Base-by-base conservation (phyloP, 352 stramenopile species). In the Globisporangium emineosum region DNA sequence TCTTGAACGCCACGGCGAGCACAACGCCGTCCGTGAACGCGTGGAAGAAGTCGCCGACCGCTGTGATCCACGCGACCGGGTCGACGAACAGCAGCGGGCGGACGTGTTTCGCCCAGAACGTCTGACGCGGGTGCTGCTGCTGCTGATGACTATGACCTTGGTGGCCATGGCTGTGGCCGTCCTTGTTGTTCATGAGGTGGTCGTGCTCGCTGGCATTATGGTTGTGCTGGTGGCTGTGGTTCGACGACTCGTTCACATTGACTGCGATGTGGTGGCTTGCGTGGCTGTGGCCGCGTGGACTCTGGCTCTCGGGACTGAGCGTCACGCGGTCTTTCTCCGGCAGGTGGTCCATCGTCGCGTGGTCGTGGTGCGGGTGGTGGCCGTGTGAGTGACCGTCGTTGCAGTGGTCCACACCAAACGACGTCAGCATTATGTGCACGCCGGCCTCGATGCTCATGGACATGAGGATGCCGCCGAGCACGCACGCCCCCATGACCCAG, bases 371-470 rank as follows among this genome's bases (percentile, higher is more conserved):
- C 10, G 23, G 15, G 45, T 65, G 23, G 33, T 59, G 56, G 57
- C 65, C 30, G 17, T 47, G 29, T 5, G 29, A 15, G 17, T 52
- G 45, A 5, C 8, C 23, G 17, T 32, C 27, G n/a, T 62, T n/a
- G 0, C 5, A 15, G 35, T 67, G 62, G 17, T 65, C 56, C n/a
- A 19, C 62, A 2, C 68, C 64, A 29, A 77, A 72, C 8, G 61
- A 42, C 19, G 37, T 32, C 15, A 77, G 43, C 12, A 74, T 23
- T 29, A 74, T 58, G 49, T 77, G 70, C 0, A 74, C 51, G 2
- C 67, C 55, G 12, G 70, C 64, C 33, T 77, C 70, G 8, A 73
- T 51, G 0, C 47, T 55, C 61, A 77, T 77, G 0, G 70, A 77
- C 25, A 77, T 55, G 0, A 63, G 47, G 40, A 77, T 67, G 17